These are phyloP conservation scores for Oryza meyeriana DNA, from an alignment of 176 grass and related monocot genomes.

Conservation along the genomic window DNA sequence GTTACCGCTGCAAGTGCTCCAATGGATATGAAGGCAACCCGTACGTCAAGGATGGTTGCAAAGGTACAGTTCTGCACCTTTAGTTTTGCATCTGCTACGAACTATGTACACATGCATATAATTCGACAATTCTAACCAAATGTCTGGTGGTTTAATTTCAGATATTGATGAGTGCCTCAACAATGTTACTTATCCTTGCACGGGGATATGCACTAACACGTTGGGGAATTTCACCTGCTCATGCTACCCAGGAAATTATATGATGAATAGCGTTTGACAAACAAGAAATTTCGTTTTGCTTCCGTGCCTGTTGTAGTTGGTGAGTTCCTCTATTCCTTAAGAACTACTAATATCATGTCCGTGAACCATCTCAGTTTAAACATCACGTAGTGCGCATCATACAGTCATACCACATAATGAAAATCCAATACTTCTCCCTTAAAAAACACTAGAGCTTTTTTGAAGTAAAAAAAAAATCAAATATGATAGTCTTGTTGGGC, in stretches of 20 bases:
- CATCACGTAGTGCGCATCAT: too few relatives aligned
- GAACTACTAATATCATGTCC: not conserved
- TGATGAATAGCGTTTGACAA: not conserved
- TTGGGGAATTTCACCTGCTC: not conserved
- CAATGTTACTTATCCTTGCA: not conserved
- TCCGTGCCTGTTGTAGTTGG: not conserved
- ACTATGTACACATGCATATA: too few relatives aligned
- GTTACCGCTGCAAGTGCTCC: slow-evolving; percentile 28
- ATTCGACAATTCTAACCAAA: not conserved
- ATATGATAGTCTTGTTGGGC: too few relatives aligned
- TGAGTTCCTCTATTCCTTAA: not conserved
- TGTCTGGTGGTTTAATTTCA: not conserved
- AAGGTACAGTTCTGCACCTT: not conserved
- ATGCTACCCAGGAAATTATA: not conserved
- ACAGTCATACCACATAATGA: not conserved
- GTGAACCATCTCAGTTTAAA: not conserved
- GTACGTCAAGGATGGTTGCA: slow-evolving; percentile 9
- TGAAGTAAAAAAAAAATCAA: too few relatives aligned
- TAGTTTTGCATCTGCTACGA: too few relatives aligned
- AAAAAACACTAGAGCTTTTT: too few relatives aligned
- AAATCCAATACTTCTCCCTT: not conserved
- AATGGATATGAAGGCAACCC: slow-evolving; percentile 14
- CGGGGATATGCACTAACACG: not conserved
- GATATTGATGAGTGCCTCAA: slow-evolving; percentile 23
- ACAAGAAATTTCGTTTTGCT: not conserved